Conservation (phyloP, 345 rosid genomes). For the Brassica nigra region DNA sequence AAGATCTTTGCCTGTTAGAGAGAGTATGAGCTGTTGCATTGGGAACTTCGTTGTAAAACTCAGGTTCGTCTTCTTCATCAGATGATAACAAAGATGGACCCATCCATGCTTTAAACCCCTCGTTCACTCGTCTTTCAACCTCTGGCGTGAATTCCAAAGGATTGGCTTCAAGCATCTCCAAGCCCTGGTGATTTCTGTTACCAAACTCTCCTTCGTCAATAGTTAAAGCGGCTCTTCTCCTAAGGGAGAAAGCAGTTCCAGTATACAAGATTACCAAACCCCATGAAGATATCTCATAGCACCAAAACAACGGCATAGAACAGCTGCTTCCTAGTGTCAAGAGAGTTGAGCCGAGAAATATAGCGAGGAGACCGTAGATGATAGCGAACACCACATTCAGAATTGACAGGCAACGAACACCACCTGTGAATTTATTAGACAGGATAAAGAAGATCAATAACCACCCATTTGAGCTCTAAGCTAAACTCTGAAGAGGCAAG, state of each 20-base stretch:
- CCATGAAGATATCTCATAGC: constrained; percentile 88
- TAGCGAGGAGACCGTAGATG: constrained; percentile 76
- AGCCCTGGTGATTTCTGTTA: constrained; percentile 58
- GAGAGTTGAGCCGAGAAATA: constrained; percentile 90
- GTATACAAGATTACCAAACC: constrained; percentile 71
- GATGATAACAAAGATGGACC: constrained; percentile 88
- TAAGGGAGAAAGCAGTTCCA: constrained; percentile 73
- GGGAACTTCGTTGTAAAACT: constrained; percentile 53
- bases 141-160: constrained; percentile 74
- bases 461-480: constrained; percentile 18
- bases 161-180: constrained; percentile 88
- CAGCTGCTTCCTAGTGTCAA: constrained; percentile 90
- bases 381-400: constrained; percentile 70
- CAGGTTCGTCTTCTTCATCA: constrained; percentile 84
- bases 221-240: constrained; percentile 69
- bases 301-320: constrained; percentile 88
- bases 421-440: constrained; percentile 54
- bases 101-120: constrained; percentile 92
- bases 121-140: constrained; percentile 75
- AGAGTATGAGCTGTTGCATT: constrained; percentile 29
- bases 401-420: constrained; percentile 83
- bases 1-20: constrained; percentile 54
- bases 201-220: constrained; percentile 72
- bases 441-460: constrained; percentile 20
- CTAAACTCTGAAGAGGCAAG: constrained; percentile 10